Evolutionary conservation across 805 yeast genomes (phyloP).

Genomic region (Metschnikowia arizonensis): DNA sequence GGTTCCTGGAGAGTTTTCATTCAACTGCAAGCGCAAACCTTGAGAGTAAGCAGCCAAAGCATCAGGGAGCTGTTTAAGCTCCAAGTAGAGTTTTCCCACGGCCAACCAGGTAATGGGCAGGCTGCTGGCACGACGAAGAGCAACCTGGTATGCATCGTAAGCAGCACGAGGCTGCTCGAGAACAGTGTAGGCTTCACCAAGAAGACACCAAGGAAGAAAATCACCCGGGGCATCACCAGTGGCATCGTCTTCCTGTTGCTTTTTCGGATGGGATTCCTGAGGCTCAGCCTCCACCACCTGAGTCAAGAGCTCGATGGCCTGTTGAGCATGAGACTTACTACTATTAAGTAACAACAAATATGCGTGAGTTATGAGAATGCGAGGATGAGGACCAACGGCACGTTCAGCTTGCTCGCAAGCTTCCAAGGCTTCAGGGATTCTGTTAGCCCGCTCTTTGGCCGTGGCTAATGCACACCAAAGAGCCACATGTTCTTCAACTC

Average conservation of each 20-base stretch:
- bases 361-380: slow-evolving; percentile 46
- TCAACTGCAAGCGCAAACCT: slow-evolving; percentile 51
- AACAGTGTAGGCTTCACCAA: slow-evolving; percentile 50
- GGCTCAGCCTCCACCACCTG: slow-evolving; percentile 20
- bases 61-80: slow-evolving; percentile 57
- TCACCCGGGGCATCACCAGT: slow-evolving; percentile 35
- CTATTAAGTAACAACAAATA: slow-evolving; percentile 42
- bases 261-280: slow-evolving; percentile 12
- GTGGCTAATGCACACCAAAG: slow-evolving; percentile 53
- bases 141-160: slow-evolving; percentile 52
- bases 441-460: slow-evolving; percentile 49
- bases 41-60: slow-evolving; percentile 66
- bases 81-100: slow-evolving; percentile 57
- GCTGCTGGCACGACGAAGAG: slow-evolving; percentile 48
- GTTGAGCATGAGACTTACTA: slow-evolving; percentile 15
- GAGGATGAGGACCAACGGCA: slow-evolving; percentile 42
- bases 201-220: slow-evolving; percentile 54
- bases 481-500: slow-evolving; percentile 45
- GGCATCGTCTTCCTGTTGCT: slow-evolving; percentile 15
- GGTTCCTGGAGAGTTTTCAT: slow-evolving; percentile 43
- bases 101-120: slow-evolving; percentile 65
- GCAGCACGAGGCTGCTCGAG: slow-evolving; percentile 47
- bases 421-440: slow-evolving; percentile 45
- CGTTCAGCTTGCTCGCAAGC: slow-evolving; percentile 47
- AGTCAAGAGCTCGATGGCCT: slow-evolving; percentile 19